Evolutionary conservation across 371 early-diverging fungal species (phyloP).

Genomic region (Caulochytrium protostelioides): DNA sequence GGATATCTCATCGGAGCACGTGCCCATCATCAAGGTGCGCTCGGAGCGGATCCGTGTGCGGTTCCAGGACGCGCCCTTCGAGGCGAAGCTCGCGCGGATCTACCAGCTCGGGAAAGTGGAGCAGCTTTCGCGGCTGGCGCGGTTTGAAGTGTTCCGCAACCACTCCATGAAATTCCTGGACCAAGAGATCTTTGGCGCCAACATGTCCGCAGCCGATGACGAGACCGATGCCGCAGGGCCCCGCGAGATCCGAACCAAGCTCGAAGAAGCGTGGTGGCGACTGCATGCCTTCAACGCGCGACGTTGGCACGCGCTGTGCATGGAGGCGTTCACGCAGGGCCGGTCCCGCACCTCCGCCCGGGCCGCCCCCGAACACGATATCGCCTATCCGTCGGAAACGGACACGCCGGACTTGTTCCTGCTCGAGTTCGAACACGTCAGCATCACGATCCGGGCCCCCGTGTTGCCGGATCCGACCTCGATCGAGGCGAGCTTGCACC

Average conservation of each 20-base stretch:
- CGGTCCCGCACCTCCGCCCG: not conserved
- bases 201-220: not conserved
- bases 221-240: not conserved
- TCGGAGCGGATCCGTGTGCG: slow-evolving; percentile 10
- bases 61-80: slow-evolving; percentile 27
- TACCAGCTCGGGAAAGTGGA: slow-evolving; percentile 19
- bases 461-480: slow-evolving; percentile 19
- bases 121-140: slow-evolving; percentile 9
- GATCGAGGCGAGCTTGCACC: slow-evolving; percentile 34
- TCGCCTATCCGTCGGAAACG: not conserved
- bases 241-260: slow-evolving; percentile 1
- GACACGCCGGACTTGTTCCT: slow-evolving; percentile 16
- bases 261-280: slow-evolving; percentile 32
- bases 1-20: too few species aligned
- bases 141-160: not conserved
- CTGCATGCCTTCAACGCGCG: slow-evolving; percentile 34
- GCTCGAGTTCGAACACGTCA: slow-evolving; percentile 17
- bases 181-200: not conserved
- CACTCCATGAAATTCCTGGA: not conserved
- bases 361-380: not conserved
- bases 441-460: slow-evolving; percentile 16
- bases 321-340: slow-evolving; percentile 1
- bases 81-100: slow-evolving; percentile 16
- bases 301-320: slow-evolving; percentile 24
- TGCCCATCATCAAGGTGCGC: slow-evolving; percentile 12